Evolutionary conservation across 164 flowering plant species (phyloP), one percentile per base, ranked within the genome.

Genomic region (Hamamelis virginiana): DNA sequence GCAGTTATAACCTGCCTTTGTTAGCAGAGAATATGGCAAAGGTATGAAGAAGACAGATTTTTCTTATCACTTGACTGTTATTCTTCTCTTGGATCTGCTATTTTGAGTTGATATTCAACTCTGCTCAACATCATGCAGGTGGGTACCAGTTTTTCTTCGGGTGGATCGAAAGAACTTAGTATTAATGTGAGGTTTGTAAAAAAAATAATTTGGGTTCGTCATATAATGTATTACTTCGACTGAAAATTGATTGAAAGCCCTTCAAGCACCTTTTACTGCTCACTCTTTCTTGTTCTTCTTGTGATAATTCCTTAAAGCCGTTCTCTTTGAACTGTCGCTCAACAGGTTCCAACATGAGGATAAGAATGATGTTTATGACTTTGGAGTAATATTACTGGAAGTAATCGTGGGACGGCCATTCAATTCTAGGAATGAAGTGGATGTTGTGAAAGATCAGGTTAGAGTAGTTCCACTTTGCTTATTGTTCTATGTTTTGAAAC

Each of bases 301-400:
- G 53, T 18, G n/a, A 50, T 4, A 50, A 2, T 33, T 33, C 22
- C 10, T 11, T 41, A 13, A 27, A 16, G 15, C 12, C 22, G 33
- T 62, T 26, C 12, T 18, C 10, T 45, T 47, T 33, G 1, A 19
- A 22, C 1, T 56, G 8, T 67, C 55, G 26, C 28, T 78, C 64
- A 53, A 52, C 91, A 94, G 97, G 79, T 62, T 45, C 43, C 74
- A 70, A 8, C 61, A 75, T 26, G 84, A 80, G 48, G 97, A 84
- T 19, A 89, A 82, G 75, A 27, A 10, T 19, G 97, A 92, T 66
- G 68, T 92, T 8, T 86, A 89, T 69, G 88, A 90, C 75, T 87
- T 96, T 70, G 99, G 98, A 45, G 82, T 89, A 8, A 90, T 96
- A 71, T 65, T 96, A 61, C 84, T 93, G 19, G 98, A 96, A 75